Evolutionary conservation across 805 yeast genomes (phyloP), one percentile per base, ranked within the genome.

Genomic region (Peterozyma xylosa): DNA sequence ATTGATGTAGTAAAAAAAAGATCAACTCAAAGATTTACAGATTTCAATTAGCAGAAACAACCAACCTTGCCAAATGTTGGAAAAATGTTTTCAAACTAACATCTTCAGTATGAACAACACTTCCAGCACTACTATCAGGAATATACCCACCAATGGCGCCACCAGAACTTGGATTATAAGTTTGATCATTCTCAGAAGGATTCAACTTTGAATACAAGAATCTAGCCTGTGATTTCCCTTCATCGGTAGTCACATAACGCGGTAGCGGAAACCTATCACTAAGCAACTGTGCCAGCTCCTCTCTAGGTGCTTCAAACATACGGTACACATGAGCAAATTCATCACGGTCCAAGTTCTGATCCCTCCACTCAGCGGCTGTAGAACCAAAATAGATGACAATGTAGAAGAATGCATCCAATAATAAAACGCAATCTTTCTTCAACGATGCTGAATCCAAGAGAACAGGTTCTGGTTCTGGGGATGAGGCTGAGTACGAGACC

Each of bases 141-240:
- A 68, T 66, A 49, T 69, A 70, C 42, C 77, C 80, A 40, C 72
- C 64, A 51, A 68, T 68, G 17, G 68, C 64, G 38, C 80, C 78
- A 37, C 76, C 76, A 10, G 21, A n/a, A 11, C 68, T 69, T 37
- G 60, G 51, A 39, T 60, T 60, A 33, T 64, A 67, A 39, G 68
- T 71, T 21, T 60, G 66, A 51, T 78, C 76, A 60, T 82, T 82
- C 50, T 86, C 88, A 39, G 96, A 84, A 35, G 99, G 99, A 64
- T 95, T 93, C 63, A 93, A 78, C 67, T 89, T 93, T 29, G 97
- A 87, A 64, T 88, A 80, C 64, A 93, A 74, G 74, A 93, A 93
- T 67, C 99, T 82, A 2, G 98, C 97, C 68, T 93, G 99, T 13
- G 97, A 90, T 45, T 96, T 97, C 56, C 99, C 98, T 55, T 91